Percentiles rank a stretch among this genome's conserved stretches.
Conservation (phyloP, 306 rosid species). For the Pterocarpus santalinus region DNA sequence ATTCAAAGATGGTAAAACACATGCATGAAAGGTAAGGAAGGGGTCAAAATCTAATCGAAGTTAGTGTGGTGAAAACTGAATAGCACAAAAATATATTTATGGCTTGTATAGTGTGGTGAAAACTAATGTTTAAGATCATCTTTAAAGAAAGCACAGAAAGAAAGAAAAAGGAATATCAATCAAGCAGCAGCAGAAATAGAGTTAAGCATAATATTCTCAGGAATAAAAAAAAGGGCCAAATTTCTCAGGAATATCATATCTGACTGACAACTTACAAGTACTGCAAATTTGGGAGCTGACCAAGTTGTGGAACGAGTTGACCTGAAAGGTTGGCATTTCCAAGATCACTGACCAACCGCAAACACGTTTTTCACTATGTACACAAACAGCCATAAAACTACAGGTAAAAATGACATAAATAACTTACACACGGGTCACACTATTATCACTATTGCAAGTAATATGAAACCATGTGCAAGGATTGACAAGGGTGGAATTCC, state of each 20-base stretch:
- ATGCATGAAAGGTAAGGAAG: background rate
- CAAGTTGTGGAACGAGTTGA: constrained; percentile 67
- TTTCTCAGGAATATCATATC: constrained; percentile 1
- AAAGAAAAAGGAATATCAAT: background rate
- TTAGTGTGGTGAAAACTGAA: background rate
- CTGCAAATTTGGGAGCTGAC: constrained; percentile 64
- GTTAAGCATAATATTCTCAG: background rate
- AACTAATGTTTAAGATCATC: background rate
- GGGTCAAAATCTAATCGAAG: background rate
- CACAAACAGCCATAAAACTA: background rate
- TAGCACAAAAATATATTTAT: background rate
- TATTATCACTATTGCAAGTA: constrained; percentile 59
- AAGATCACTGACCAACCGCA: constrained; percentile 65
- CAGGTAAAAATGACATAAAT: constrained; percentile 12
- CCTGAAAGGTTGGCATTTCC: constrained; percentile 80
- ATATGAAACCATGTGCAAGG: constrained; percentile 89
- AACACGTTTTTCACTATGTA: background rate
- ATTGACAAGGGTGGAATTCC: constrained; percentile 73
- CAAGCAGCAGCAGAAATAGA: constrained; percentile 3
- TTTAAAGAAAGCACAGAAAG: background rate
- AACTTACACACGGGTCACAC: constrained; percentile 78
- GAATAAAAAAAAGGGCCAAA: background rate
- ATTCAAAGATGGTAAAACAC: background rate
- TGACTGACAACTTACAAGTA: constrained; percentile 65
- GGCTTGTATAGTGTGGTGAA: background rate